Percentiles rank a stretch among this genome's conserved stretches.
phyloP scores from a whole-genome alignment of 495 filamentous ascomycete genomes.

The Hypomontagnella submonticulosa region DNA sequence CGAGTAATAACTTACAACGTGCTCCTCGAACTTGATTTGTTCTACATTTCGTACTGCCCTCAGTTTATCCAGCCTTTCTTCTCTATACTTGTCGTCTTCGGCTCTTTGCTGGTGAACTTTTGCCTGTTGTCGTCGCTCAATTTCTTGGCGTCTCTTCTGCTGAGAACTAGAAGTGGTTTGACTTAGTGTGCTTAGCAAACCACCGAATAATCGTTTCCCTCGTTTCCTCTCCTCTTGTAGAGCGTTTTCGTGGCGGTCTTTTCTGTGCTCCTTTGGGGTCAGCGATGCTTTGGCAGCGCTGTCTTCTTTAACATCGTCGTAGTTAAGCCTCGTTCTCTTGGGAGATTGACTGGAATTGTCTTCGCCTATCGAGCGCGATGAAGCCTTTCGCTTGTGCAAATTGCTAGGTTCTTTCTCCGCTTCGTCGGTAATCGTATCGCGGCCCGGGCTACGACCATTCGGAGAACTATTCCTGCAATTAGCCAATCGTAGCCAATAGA shows the following conservation, averaged over 20 bases:
- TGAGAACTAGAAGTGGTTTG: constrained; percentile 73
- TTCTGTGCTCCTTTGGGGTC: constrained; percentile 48
- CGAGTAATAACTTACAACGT: constrained; percentile 68
- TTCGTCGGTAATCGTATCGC: constrained; percentile 27
- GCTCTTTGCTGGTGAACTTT: constrained; percentile 78
- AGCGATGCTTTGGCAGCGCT: constrained; percentile 39
- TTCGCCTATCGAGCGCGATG: constrained; percentile 23
- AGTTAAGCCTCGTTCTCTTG: constrained; percentile 41
- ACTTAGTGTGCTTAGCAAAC: constrained; percentile 85
- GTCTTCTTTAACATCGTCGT: constrained; percentile 43
- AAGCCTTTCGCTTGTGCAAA: constrained; percentile 46
- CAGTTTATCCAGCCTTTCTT: constrained; percentile 69
- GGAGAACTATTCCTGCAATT: constrained; percentile 29
- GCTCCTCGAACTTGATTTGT: constrained; percentile 80
- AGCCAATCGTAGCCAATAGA: constrained; percentile 36
- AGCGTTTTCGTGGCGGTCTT: constrained; percentile 58
- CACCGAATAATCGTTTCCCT: constrained; percentile 90
- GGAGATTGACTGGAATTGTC: constrained; percentile 37
- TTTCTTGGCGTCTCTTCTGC: constrained; percentile 83
- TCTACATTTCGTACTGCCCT: constrained; percentile 69
- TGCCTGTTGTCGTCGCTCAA: constrained; percentile 89
- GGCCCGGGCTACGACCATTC: constrained; percentile 30
- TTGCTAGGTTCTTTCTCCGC: constrained; percentile 16
- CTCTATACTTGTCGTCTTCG: constrained; percentile 72
- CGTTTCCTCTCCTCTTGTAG: constrained; percentile 84